These are phyloP conservation scores for Athelia psychrophila DNA, from an alignment of 1,284 basidiomycete genomes.

Conservation along the genomic window DNA sequence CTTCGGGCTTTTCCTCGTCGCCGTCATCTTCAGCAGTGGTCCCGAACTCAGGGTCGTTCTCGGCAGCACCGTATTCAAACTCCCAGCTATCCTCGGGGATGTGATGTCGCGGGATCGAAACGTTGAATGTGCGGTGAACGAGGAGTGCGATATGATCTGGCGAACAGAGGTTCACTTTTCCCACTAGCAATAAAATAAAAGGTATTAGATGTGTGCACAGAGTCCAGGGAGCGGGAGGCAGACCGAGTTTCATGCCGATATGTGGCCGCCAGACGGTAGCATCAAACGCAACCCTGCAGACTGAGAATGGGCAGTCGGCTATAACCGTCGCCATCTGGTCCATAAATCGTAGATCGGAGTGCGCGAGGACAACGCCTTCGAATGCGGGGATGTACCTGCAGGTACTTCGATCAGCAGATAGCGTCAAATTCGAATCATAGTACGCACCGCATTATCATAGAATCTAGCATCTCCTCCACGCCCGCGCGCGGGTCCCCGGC, in stretches of 20 bases:
- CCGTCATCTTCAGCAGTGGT: slow-evolving; percentile 30
- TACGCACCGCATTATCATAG: slow-evolving; percentile 92
- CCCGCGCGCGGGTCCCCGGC: slow-evolving; percentile 68
- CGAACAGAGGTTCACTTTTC: slow-evolving; percentile 86
- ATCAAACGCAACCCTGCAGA: slow-evolving; percentile 76
- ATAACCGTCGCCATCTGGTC: slow-evolving; percentile 70
- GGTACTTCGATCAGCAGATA: background rate
- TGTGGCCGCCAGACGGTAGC: slow-evolving; percentile 89
- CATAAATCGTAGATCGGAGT: slow-evolving; percentile 76
- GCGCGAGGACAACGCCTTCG: slow-evolving; percentile 84
- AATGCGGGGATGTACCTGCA: slow-evolving; percentile 86
- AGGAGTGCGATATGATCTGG: slow-evolving; percentile 94
- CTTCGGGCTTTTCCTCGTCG: slow-evolving; percentile 26
- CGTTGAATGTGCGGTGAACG: slow-evolving; percentile 94
- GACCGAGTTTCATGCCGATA: slow-evolving; percentile 83
- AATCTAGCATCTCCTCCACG: slow-evolving; percentile 86
- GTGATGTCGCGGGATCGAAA: slow-evolving; percentile 92
- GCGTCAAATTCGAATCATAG: too few species aligned
- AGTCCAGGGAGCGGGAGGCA: slow-evolving; percentile 22
- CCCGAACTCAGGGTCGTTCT: slow-evolving; percentile 73
- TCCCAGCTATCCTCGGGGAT: slow-evolving; percentile 82
- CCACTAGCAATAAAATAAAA: slow-evolving; percentile 49
- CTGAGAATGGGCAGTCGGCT: slow-evolving; percentile 85
- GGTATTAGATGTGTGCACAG: slow-evolving; percentile 5
- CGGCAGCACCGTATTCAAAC: slow-evolving; percentile 81